A percentile compares a stretch with the other conserved stretches of the same genome.
Evolutionary conservation across 768 basidiomycete species (phyloP).

Genomic region (Pisolithus sp.): DNA sequence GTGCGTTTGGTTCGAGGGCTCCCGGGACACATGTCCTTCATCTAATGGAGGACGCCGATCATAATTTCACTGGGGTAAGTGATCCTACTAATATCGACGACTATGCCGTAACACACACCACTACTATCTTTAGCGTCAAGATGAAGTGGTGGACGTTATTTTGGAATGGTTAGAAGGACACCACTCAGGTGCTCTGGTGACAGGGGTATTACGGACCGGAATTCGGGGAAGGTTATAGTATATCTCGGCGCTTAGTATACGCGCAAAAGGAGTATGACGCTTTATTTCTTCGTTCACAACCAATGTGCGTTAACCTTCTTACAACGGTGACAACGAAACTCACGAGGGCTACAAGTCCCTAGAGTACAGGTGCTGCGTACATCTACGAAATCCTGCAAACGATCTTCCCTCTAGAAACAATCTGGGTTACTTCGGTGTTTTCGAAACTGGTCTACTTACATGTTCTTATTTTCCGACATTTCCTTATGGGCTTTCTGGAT

Average conservation of each 20-base stretch:
- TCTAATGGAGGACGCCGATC: conserved; percentile 69
- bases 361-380: no score
- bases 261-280: no score
- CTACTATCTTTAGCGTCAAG: conserved; percentile 38
- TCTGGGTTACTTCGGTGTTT: neutral
- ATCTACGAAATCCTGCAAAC: conserved; percentile 20
- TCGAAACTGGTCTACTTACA: conserved; percentile 19
- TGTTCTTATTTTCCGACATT: conserved; percentile 73
- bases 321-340: no score
- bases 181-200: conserved; percentile 40
- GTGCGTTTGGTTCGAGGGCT: conserved; percentile 46
- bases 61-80: conserved; percentile 63
- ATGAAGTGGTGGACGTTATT: conserved; percentile 61
- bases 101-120: conserved; percentile 3
- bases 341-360: no score
- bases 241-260: neutral
- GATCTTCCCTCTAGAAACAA: conserved; percentile 26
- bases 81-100: neutral
- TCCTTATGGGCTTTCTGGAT: conserved; percentile 77
- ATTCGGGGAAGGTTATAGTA: conserved; percentile 43
- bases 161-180: conserved; percentile 60
- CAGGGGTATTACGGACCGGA: conserved; percentile 60
- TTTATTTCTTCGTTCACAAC: no score
- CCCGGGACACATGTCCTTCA: conserved; percentile 69
- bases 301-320: no score